Conservation (phyloP, 768 basidiomycete species). For the Cystobasidiopsis lactophilus region DNA sequence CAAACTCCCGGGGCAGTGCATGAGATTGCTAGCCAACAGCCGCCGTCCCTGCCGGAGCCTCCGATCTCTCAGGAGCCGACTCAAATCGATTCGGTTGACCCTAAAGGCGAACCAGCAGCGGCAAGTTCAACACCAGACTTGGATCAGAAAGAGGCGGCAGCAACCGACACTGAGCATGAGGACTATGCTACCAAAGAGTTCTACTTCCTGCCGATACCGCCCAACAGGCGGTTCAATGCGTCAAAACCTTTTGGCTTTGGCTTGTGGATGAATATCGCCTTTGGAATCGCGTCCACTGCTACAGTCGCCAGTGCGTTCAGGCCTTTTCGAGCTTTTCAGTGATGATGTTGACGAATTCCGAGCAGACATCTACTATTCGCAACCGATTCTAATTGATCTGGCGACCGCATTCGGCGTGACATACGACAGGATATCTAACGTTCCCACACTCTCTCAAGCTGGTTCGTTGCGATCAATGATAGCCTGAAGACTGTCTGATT, state of each 20-base stretch:
- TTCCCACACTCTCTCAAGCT: slow-evolving; percentile 26
- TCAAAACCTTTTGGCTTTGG: slow-evolving; percentile 35
- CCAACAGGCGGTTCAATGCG: slow-evolving; percentile 34
- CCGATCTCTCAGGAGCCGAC: no score
- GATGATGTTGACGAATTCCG: slow-evolving; percentile 27
- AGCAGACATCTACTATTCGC: slow-evolving; percentile 19
- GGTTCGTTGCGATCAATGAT: neutral
- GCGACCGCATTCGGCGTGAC: slow-evolving; percentile 1
- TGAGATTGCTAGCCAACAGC: no score
- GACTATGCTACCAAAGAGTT: slow-evolving; percentile 29
- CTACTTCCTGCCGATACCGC: slow-evolving; percentile 43
- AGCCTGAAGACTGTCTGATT: no score
- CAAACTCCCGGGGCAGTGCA: no score
- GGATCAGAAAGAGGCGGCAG: no score
- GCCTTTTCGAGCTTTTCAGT: slow-evolving; percentile 1
- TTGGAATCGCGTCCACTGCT: slow-evolving; percentile 42
- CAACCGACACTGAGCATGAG: no score
- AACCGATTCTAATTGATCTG: slow-evolving; percentile 13
- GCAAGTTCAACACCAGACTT: no score
- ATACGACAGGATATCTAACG: slow-evolving; percentile 10
- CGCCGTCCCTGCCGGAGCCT: no score
- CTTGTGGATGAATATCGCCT: slow-evolving; percentile 34
- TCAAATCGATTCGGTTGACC: no score
- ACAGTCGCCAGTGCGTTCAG: slow-evolving; percentile 18
- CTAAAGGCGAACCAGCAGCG: no score